phyloP scores from a whole-genome alignment of 2,329 filamentous ascomycete species.

The Colletotrichum endophyticum region DNA sequence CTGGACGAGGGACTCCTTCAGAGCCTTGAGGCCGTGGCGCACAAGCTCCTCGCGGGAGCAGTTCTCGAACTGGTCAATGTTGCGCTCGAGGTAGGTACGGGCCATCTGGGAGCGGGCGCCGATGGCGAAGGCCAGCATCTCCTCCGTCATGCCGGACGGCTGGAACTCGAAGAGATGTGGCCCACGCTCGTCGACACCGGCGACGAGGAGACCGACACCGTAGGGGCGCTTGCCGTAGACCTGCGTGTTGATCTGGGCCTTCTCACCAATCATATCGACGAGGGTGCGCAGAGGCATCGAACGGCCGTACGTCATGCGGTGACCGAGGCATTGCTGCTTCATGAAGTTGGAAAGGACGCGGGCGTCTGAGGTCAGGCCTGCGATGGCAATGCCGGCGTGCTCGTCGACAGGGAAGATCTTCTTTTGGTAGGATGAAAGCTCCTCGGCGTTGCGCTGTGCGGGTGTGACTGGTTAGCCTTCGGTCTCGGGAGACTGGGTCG shows the following conservation, averaged over 20 bases:
- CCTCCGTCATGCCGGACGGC: slow-evolving; percentile 92
- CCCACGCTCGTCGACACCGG: slow-evolving; percentile 91
- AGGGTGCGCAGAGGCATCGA: slow-evolving; percentile 89
- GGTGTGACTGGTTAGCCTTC: background rate
- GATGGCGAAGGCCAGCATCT: slow-evolving; percentile 96
- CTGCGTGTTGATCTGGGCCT: slow-evolving; percentile 97
- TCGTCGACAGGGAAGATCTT: slow-evolving; percentile 97
- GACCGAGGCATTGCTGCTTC: slow-evolving; percentile 97
- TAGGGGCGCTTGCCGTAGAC: slow-evolving; percentile 97
- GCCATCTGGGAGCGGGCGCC: slow-evolving; percentile 97
- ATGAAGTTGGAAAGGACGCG: slow-evolving; percentile 99
- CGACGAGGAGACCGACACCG: slow-evolving; percentile 90
- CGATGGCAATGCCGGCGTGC: slow-evolving; percentile 93
- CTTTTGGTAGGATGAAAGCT: slow-evolving; percentile 99
- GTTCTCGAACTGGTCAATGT: slow-evolving; percentile 81
- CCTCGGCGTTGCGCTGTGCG: slow-evolving; percentile 90
- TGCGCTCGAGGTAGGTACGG: slow-evolving; percentile 92
- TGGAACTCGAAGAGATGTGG: slow-evolving; percentile 99
- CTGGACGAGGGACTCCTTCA: slow-evolving; percentile 95
- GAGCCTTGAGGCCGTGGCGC: slow-evolving; percentile 84
- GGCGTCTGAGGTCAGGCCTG: slow-evolving; percentile 95
- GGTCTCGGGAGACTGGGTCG: background rate
- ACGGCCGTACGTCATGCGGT: slow-evolving; percentile 94
- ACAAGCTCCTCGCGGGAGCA: slow-evolving; percentile 85
- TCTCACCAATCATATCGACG: slow-evolving; percentile 90